Evolutionary conservation across 352 stramenopile species (phyloP).

Genomic region (Phytophthora vignae): DNA sequence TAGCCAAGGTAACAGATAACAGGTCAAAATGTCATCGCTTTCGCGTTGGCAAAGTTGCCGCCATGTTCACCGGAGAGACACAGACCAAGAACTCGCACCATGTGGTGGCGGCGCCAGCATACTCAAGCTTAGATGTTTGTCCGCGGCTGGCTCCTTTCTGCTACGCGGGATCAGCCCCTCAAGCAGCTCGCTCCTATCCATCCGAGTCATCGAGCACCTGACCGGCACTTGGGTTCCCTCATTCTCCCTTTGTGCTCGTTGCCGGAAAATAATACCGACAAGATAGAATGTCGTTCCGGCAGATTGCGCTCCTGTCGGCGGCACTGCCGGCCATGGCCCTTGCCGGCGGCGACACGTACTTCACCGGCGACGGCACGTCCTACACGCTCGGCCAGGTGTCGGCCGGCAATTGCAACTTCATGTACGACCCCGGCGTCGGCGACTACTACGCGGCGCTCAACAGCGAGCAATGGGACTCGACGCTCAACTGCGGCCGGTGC

Average conservation of each 20-base stretch:
- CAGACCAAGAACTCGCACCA: conserved; percentile 18
- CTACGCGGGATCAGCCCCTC: conserved; percentile 19
- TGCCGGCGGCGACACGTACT: conserved; percentile 36
- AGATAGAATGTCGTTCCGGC: conserved; percentile 19
- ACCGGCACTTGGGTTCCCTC: background rate
- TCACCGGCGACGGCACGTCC: conserved; percentile 55
- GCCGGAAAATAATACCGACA: conserved; percentile 12
- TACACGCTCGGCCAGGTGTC: conserved; percentile 45
- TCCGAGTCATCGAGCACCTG: conserved; percentile 8
- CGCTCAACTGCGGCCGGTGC: conserved; percentile 68
- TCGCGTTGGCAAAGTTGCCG: conserved; percentile 3
- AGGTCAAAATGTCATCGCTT: conserved; percentile 8
- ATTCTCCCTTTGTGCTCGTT: conserved; percentile 1
- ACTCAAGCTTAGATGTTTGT: conserved; percentile 7
- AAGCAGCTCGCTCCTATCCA: conserved; percentile 9
- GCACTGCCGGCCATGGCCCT: conserved; percentile 22
- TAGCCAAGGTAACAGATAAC: background rate
- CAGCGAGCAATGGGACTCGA: conserved; percentile 60
- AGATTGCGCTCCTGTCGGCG: conserved; percentile 14
- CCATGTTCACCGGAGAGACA: conserved; percentile 19
- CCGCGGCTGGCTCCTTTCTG: conserved; percentile 16
- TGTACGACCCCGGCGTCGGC: conserved; percentile 48
- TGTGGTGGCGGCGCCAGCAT: conserved; percentile 13
- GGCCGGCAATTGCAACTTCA: conserved; percentile 60
- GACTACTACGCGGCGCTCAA: conserved; percentile 80